phyloP scores from a whole-genome alignment of 139 green algal genomes.

The Chlorella vulgaris region DNA sequence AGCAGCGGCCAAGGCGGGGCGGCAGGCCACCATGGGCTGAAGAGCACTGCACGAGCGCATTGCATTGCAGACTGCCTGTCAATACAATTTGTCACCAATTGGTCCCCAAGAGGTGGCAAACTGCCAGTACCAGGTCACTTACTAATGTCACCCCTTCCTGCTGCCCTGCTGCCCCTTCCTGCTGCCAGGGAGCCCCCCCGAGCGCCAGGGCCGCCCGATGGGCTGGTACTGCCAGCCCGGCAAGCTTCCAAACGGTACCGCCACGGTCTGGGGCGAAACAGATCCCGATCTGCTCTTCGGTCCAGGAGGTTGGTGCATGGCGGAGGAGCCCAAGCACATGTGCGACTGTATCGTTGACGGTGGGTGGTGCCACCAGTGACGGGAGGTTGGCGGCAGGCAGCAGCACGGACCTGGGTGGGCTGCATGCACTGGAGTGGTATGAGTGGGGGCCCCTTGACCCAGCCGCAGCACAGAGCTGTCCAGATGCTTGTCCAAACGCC shows the following conservation, averaged over 20 bases:
- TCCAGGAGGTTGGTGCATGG: slow-evolving; percentile 54
- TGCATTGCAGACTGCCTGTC: neutral
- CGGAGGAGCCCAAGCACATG: slow-evolving; percentile 15
- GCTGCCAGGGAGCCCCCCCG: neutral
- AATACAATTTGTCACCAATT: neutral
- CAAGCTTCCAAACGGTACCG: neutral
- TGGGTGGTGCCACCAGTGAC: neutral
- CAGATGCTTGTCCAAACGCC: neutral
- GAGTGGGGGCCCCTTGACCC: too few species aligned
- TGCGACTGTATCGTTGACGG: neutral
- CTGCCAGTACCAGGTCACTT: too few species aligned
- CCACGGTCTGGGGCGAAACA: neutral
- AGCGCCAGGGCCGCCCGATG: neutral
- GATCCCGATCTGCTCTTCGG: slow-evolving; percentile 44
- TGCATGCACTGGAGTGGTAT: neutral
- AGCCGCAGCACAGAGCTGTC: too few species aligned
- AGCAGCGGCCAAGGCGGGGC: too few species aligned
- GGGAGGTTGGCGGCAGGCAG: neutral
- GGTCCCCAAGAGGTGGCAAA: too few species aligned
- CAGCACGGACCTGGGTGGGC: neutral
- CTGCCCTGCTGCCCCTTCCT: too few species aligned
- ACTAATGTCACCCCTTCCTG: neutral
- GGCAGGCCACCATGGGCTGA: too few species aligned
- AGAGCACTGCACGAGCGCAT: too few species aligned
- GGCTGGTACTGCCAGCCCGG: slow-evolving; percentile 22